Evolutionary conservation across 768 basidiomycete species (phyloP), one percentile per base, ranked within the genome.

Genomic region (Tulasnella sp.): DNA sequence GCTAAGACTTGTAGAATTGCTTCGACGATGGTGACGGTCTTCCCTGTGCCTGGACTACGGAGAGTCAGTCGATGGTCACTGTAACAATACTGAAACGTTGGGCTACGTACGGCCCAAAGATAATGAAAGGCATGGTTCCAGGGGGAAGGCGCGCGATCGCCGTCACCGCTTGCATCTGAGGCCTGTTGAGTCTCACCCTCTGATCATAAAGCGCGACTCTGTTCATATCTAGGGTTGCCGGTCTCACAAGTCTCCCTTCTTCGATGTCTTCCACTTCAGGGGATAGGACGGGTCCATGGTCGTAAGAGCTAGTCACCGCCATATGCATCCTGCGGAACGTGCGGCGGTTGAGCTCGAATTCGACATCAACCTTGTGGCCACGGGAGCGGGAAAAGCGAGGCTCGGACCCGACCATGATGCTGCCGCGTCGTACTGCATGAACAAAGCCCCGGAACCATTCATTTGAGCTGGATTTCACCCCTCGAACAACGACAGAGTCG

Each of bases 261-360:
- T n/a, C 42, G 40, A 74, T 41, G 78, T 80, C 9, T 87, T 69
- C 83, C 89, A n/a, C 40, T 11, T 28, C 79, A 9, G 91, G 91
- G 84, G 91, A 91, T 28, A 91, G 84, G 9, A 92, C 41, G 20
- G 90, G 87, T 18, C 85, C 81, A 0, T 86, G 87, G 1, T 85
- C 83, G 82, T 86, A 87, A 0, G 85, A 82, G 41, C 37, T 40
- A 11, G 11, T 42, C 2, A 92, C 83, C 0, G 89, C 89, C 78
- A 90, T 88, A 81, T 92, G 90, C 86, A 90, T 90, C 64, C 91
- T 86, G 3, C 89, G 88, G 22, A 89, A 86, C 0, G 90, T 87
- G 28, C 89, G 84, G 14, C 91, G 88, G 81, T 91, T 91, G 74
- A 91, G 85, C 60, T 88, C 87, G 84, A 92, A 93, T 4, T 88